Evolutionary conservation across 1,139 yeast genomes (phyloP).

Genomic region (Kluyveromyces marxianus): DNA sequence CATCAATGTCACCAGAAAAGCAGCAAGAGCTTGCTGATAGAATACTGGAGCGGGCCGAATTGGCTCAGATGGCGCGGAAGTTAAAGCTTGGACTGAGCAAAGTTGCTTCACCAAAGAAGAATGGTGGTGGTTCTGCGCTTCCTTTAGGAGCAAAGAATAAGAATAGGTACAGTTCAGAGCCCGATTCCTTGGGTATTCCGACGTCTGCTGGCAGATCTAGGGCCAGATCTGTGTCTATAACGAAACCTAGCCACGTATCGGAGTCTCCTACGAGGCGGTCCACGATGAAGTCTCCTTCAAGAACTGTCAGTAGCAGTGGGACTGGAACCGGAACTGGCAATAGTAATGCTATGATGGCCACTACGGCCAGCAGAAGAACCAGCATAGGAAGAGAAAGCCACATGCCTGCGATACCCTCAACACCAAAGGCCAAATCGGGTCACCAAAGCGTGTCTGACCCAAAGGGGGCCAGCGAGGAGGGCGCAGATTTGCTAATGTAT

Average conservation of each 20-base stretch:
- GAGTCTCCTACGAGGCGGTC: conserved; percentile 1
- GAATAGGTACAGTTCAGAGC: conserved; percentile 8
- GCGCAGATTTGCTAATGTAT: conserved; percentile 32
- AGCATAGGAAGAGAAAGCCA: neutral
- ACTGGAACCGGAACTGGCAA: conserved; percentile 5
- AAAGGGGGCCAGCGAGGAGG: conserved; percentile 15
- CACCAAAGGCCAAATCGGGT: conserved; percentile 5
- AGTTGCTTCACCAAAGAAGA: conserved; percentile 19
- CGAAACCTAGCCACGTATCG: conserved; percentile 6
- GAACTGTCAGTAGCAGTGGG: neutral
- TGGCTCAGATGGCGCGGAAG: conserved; percentile 31
- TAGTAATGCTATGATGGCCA: neutral
- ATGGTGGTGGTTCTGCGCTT: neutral
- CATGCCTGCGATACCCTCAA: conserved; percentile 5
- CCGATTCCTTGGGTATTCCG: conserved; percentile 3
- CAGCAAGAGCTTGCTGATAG: conserved; percentile 27
- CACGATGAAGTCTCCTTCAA: conserved; percentile 2
- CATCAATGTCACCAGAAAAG: conserved; percentile 20
- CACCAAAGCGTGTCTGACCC: neutral
- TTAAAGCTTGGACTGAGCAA: conserved; percentile 27
- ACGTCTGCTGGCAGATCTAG: neutral
- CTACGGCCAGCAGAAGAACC: neutral
- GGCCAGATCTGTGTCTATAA: conserved; percentile 4
- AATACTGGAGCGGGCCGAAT: conserved; percentile 29
- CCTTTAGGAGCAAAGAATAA: conserved; percentile 4